A percentile compares a stretch with the other conserved stretches of the same genome.
Conservation (phyloP, 108 stramenopile genomes). For the Epipyxis sp. region DNA sequence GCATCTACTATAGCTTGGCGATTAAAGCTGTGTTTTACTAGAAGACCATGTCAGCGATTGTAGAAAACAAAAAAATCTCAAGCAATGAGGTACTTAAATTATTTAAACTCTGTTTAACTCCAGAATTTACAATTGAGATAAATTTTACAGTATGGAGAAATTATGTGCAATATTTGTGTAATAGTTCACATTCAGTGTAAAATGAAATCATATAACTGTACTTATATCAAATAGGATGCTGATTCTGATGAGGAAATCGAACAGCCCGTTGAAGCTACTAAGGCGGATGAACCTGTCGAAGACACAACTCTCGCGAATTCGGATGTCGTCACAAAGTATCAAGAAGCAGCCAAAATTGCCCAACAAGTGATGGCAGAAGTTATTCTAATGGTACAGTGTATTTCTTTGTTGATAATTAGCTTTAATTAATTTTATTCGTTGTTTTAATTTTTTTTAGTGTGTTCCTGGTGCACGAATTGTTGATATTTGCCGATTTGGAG, state of each 20-base stretch:
- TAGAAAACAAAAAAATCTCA: no score
- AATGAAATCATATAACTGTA: no score
- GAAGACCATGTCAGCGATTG: no score
- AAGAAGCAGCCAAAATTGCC: conserved; percentile 95
- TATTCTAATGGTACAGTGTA: conserved; percentile 43
- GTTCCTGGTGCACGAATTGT: conserved; percentile 79
- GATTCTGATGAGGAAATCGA: conserved; percentile 37
- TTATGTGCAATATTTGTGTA: no score
- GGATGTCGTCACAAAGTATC: conserved; percentile 97
- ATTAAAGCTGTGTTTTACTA: no score
- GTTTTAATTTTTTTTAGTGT: conserved; percentile 55
- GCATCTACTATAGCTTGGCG: no score
- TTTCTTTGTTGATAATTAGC: conserved; percentile 1
- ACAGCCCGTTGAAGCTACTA: conserved; percentile 46
- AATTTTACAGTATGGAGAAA: no score
- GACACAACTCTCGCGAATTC: conserved; percentile 52
- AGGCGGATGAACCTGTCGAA: not conserved
- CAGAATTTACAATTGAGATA: no score
- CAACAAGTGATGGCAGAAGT: conserved; percentile 83
- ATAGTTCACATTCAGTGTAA: no score
- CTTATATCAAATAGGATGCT: no score
- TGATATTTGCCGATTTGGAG: conserved; percentile 76
- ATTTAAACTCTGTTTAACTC: no score
- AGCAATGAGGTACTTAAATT: no score
- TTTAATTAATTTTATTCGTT: not conserved